phyloP scores from a whole-genome alignment of 352 stramenopile species.

The Phytophthora podocarpi region DNA sequence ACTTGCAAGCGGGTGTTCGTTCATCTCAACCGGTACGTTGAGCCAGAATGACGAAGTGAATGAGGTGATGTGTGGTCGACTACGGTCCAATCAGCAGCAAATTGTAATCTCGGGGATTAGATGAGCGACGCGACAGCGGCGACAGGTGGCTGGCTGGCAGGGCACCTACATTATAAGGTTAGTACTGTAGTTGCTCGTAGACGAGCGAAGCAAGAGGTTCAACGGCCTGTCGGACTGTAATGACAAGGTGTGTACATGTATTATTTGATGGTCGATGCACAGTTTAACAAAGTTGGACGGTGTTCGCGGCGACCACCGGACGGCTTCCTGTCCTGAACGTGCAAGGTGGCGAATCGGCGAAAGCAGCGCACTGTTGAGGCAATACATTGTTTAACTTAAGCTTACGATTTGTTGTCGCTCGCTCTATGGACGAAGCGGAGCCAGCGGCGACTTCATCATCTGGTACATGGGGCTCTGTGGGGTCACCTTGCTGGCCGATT shows the following conservation, averaged over 20 bases:
- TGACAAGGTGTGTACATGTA: not conserved
- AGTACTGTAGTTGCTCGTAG: no score
- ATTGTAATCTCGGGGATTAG: constrained; percentile 7
- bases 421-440: constrained; percentile 16
- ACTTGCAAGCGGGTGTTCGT: no score
- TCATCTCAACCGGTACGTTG: constrained; percentile 18
- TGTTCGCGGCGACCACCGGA: constrained; percentile 11
- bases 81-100: no score
- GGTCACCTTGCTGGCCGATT: constrained; percentile 13
- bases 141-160: no score
- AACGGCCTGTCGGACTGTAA: no score
- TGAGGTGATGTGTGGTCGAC: not conserved
- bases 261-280: not conserved
- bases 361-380: constrained; percentile 1
- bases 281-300: not conserved
- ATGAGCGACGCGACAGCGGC: constrained; percentile 5
- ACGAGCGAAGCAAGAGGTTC: no score
- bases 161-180: no score
- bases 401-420: not conserved
- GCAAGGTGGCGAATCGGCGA: constrained; percentile 1
- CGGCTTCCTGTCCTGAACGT: constrained; percentile 11
- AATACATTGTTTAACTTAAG: constrained; percentile 1
- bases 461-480: constrained; percentile 34
- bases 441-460: constrained; percentile 32
- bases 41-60: no score